phyloP scores from a whole-genome alignment of 2,329 filamentous ascomycete species.

The Herpotrichia juniperi region DNA sequence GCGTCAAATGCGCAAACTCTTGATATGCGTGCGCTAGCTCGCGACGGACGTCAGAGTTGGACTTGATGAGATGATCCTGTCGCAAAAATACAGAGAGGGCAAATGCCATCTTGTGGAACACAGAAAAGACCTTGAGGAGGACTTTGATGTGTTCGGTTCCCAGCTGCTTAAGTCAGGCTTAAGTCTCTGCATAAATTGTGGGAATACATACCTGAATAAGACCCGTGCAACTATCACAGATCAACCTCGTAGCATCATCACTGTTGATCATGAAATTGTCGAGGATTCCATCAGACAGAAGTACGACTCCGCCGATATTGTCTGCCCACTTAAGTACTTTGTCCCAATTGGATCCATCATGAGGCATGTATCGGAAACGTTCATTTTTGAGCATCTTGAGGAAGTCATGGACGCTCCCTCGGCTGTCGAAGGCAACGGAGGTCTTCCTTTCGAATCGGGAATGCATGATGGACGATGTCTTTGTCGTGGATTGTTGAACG shows the following conservation, averaged over 20 bases:
- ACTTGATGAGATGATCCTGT: constrained; percentile 22
- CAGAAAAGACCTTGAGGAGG: constrained; percentile 23
- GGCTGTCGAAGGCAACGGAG: constrained; percentile 25
- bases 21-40: constrained; percentile 27
- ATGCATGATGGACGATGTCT: constrained; percentile 10
- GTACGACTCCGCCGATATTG: constrained; percentile 45
- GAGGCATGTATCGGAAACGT: constrained; percentile 46
- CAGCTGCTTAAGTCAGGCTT: constrained; percentile 10
- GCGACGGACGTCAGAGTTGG: constrained; percentile 22
- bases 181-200: background rate
- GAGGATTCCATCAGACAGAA: constrained; percentile 36
- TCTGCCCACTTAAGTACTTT: constrained; percentile 50
- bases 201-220: constrained; percentile 48
- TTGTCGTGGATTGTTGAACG: constrained; percentile 15
- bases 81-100: constrained; percentile 23
- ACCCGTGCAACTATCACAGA: constrained; percentile 50
- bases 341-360: constrained; percentile 49
- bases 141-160: constrained; percentile 21
- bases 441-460: constrained; percentile 19
- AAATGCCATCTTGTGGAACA: constrained; percentile 26
- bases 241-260: constrained; percentile 46
- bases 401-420: constrained; percentile 30
- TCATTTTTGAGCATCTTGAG: constrained; percentile 43
- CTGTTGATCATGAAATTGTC: constrained; percentile 39
- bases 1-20: constrained; percentile 22